phyloP scores from a whole-genome alignment of 2,329 filamentous ascomycete genomes.

The Penicillium freii region DNA sequence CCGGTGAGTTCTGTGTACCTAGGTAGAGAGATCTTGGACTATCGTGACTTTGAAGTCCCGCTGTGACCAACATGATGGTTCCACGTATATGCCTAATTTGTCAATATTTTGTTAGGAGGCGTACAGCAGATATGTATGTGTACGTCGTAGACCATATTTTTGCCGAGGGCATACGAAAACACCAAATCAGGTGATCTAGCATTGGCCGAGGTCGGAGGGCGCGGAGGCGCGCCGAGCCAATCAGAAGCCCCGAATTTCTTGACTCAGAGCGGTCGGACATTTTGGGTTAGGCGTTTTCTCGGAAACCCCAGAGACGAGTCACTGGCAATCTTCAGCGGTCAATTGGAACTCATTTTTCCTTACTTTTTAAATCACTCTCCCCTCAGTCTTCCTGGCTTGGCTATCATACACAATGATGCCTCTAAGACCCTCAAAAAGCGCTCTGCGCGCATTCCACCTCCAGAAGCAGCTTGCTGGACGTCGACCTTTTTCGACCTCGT shows the following conservation, averaged over 20 bases:
- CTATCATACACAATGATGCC: constrained; percentile 49
- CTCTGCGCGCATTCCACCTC: constrained; percentile 48
- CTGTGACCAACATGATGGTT: not conserved
- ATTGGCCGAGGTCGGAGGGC: constrained; percentile 33
- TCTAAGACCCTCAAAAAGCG: constrained; percentile 50
- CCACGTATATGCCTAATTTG: not conserved
- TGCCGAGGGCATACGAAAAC: constrained; percentile 11
- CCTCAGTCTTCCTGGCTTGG: constrained; percentile 31
- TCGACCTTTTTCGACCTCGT: constrained; percentile 47
- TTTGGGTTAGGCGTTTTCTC: constrained; percentile 25
- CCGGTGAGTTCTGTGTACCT: not conserved
- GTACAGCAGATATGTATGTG: not conserved
- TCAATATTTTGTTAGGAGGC: not conserved
- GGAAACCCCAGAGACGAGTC: constrained; percentile 21
- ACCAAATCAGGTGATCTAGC: constrained; percentile 17
- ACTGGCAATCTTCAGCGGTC: constrained; percentile 22
- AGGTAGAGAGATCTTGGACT: not conserved
- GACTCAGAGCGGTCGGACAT: constrained; percentile 23
- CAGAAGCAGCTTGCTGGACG: constrained; percentile 40
- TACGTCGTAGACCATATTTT: not conserved
- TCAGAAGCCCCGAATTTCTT: constrained; percentile 26
- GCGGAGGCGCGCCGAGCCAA: constrained; percentile 23
- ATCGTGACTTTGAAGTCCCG: not conserved
- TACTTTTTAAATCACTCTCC: constrained; percentile 18
- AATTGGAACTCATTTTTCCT: constrained; percentile 26